phyloP scores from a whole-genome alignment of 2,329 filamentous ascomycete species.

The Neofusicoccum parvum region DNA sequence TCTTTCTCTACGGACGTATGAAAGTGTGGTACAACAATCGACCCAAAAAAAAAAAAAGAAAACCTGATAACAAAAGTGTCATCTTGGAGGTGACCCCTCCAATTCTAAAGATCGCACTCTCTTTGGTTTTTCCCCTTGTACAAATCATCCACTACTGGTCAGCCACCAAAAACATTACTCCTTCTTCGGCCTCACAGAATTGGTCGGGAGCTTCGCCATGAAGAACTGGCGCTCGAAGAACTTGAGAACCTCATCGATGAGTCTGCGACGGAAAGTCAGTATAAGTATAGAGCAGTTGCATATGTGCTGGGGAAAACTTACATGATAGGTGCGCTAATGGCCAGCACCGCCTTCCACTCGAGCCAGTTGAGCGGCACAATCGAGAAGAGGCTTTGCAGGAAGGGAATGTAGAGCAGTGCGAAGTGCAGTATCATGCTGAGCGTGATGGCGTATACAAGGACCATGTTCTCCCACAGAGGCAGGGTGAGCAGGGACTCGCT shows the following conservation, averaged over 20 bases:
- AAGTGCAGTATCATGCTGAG: conserved; percentile 96
- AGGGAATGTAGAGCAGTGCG: conserved; percentile 85
- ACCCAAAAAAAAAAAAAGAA: too few species aligned
- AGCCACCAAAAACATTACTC: conserved; percentile 4
- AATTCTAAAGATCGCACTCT: too few species aligned
- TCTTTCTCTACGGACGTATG: too few species aligned
- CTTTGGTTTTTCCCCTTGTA: too few species aligned
- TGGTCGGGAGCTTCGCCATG: conserved; percentile 21
- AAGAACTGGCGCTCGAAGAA: conserved; percentile 61
- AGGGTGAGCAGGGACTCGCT: conserved; percentile 92
- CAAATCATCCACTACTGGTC: too few species aligned
- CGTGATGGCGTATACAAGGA: conserved; percentile 91
- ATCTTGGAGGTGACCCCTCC: too few species aligned
- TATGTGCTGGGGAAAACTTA: conserved; percentile 54
- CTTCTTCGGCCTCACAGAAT: conserved; percentile 9
- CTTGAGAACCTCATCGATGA: conserved; percentile 86
- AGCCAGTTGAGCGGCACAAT: conserved; percentile 82
- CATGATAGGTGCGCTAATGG: conserved; percentile 90
- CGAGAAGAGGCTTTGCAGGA: conserved; percentile 85
- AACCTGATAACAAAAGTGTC: too few species aligned
- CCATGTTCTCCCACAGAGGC: conserved; percentile 98
- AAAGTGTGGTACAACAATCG: too few species aligned
- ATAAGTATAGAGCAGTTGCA: neutral
- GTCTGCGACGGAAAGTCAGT: conserved; percentile 46
- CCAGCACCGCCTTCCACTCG: conserved; percentile 91